These are phyloP conservation scores for Phytophthora macrochlamydospora DNA, from an alignment of 352 stramenopile genomes.

Conservation along the genomic window DNA sequence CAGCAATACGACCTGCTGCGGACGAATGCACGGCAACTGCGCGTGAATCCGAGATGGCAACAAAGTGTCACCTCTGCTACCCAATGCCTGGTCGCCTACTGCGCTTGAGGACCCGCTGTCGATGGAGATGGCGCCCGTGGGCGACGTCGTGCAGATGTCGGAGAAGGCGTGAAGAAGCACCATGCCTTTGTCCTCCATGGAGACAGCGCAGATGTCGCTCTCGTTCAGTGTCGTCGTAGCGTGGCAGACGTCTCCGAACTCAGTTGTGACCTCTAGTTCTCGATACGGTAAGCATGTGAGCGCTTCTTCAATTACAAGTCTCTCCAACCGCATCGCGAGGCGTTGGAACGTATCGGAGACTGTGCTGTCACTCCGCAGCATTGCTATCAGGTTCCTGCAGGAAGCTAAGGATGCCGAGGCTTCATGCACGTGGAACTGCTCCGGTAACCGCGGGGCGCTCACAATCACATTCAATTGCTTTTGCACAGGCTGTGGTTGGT, in stretches of 20 bases:
- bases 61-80: background rate
- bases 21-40: conserved; percentile 28
- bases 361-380: conserved; percentile 23
- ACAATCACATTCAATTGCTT: background rate
- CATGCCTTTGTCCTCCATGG: conserved; percentile 9
- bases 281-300: conserved; percentile 30
- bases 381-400: conserved; percentile 30
- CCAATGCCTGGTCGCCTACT: background rate
- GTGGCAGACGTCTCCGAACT: conserved; percentile 25
- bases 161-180: conserved; percentile 30
- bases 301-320: conserved; percentile 37
- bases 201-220: conserved; percentile 22
- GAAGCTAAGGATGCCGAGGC: conserved; percentile 27
- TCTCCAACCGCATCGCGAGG: conserved; percentile 19
- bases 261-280: conserved; percentile 27
- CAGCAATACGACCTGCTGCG: conserved; percentile 33
- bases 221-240: conserved; percentile 18
- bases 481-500: background rate
- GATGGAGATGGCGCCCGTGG: conserved; percentile 17
- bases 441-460: conserved; percentile 1
- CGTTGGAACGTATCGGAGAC: conserved; percentile 24
- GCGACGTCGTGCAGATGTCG: conserved; percentile 18
- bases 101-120: conserved; percentile 3
- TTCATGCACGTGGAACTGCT: conserved; percentile 35
- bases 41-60: conserved; percentile 9